Evolutionary conservation across 495 filamentous ascomycete species (phyloP), one percentile per base, ranked within the genome.

Genomic region (Niebla homalea): DNA sequence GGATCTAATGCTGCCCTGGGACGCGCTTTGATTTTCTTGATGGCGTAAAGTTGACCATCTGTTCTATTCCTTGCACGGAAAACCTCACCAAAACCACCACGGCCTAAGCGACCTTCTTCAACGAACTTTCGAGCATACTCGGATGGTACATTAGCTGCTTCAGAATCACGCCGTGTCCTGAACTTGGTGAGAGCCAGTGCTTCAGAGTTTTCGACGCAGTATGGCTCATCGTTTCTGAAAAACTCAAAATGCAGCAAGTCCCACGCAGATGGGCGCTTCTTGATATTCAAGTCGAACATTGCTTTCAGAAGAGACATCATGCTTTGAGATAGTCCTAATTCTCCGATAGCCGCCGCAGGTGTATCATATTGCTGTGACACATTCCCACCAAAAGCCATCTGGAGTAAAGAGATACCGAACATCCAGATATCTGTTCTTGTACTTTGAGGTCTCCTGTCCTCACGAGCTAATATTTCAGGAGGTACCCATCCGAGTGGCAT

Each of bases 21-120:
- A 45, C 80, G 82, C 54, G 89, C 83, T 20, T 80, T 86, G 48
- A 98, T 93, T 60, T 96, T 96, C 64, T 98, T 98, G 54, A 98
- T 80, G 4, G 92, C 92, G 71, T 98, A 98, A 11, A 93, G 78
- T 46, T 85, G 83, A 8, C 87, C 86, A 65, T 97, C 90, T 6
- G 95, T 76, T 64, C 89, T 93, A 58, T 95, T 94, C 50, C 93
- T 77, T 6, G 92, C 90, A 62, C 90, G 89, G 39, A 98, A 88
- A n/a, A 98, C 92, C 67, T 96, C 85, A 25, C 93, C 92, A 64
- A 93, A 98, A 2, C 90, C 93, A 15, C 92, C 92, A 65, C 87
- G 92, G 22, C 93, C 92, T 18, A 98, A 70, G 2, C 83, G 79
- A 16, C 87, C 89, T 51, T 86, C 79, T 64, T 97, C 90, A 19